phyloP scores from a whole-genome alignment of 139 green algal genomes.

The Eudorina sp. region DNA sequence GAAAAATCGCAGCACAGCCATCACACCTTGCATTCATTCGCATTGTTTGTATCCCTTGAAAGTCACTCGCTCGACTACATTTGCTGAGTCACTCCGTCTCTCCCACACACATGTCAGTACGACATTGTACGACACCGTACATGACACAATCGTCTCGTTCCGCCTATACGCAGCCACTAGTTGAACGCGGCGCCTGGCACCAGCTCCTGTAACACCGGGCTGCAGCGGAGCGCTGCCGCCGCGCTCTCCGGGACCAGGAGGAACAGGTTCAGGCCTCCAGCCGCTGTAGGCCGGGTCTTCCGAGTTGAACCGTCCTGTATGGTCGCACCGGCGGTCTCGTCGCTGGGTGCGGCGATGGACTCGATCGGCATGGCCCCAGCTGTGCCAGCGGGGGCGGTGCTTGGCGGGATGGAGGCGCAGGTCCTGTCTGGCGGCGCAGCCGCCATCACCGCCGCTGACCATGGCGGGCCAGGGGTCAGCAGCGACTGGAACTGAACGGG shows the following conservation, averaged over 20 bases:
- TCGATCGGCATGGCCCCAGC: too few species aligned
- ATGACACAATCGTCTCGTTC: background rate
- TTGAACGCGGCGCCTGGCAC: slow-evolving; percentile 36
- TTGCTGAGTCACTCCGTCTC: too few species aligned
- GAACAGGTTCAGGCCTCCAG: slow-evolving; percentile 40
- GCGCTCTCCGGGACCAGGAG: slow-evolving; percentile 48
- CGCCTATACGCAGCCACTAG: background rate
- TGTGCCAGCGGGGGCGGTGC: too few species aligned
- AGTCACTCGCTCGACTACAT: too few species aligned
- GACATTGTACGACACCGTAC: too few species aligned
- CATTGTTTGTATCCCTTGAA: too few species aligned
- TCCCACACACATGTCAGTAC: background rate
- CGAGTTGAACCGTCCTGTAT: too few species aligned
- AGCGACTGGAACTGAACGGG: slow-evolving; percentile 46
- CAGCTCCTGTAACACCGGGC: slow-evolving; percentile 27
- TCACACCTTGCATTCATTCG: too few species aligned
- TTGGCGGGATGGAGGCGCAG: background rate
- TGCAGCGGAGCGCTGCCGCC: slow-evolving; percentile 28
- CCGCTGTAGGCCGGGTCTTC: too few species aligned
- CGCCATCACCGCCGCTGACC: slow-evolving; percentile 56
- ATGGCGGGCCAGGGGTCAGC: slow-evolving; percentile 51
- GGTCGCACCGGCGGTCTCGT: too few species aligned
- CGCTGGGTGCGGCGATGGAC: too few species aligned
- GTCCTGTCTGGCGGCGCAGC: slow-evolving; percentile 4
- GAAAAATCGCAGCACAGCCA: too few species aligned